Conservation (phyloP, 192 early-diverging fungal genomes). For the Spizellomyces sp. region DNA sequence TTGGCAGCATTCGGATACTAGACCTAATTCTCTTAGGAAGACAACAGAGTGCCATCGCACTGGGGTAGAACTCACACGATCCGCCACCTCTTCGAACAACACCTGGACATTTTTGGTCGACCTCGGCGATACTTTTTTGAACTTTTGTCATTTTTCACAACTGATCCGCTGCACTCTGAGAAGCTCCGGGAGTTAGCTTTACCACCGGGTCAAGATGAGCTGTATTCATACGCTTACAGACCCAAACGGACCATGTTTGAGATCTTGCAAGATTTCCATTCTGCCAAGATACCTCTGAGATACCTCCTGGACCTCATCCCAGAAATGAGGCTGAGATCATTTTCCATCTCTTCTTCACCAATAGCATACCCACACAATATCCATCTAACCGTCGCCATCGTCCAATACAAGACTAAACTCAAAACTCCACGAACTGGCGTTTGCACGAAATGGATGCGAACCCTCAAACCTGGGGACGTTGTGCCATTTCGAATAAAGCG, state of each 20-base stretch:
- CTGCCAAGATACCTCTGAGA: conserved; percentile 67
- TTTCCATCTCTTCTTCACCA: conserved; percentile 81
- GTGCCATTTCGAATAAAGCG: conserved; percentile 22
- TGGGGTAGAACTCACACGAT: conserved; percentile 49
- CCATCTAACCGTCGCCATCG: conserved; percentile 82
- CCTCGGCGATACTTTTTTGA: conserved; percentile 93
- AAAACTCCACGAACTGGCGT: conserved; percentile 74
- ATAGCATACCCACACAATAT: conserved; percentile 36
- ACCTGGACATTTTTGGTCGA: conserved; percentile 83
- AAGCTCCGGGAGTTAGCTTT: conserved; percentile 80
- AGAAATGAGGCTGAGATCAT: conserved; percentile 73
- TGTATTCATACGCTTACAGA: conserved; percentile 84
- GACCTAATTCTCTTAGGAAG: no score
- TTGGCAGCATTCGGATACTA: no score
- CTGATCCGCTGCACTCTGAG: conserved; percentile 65
- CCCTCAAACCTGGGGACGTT: conserved; percentile 43
- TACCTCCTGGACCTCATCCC: conserved; percentile 90
- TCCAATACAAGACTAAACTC: conserved; percentile 82
- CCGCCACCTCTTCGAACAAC: conserved; percentile 69
- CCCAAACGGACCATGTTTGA: conserved; percentile 80
- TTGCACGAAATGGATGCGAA: conserved; percentile 77
- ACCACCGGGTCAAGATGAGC: conserved; percentile 82
- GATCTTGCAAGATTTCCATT: conserved; percentile 80
- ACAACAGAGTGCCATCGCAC: not conserved
- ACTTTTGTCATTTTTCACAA: conserved; percentile 78